Percentiles rank a stretch among this genome's conserved stretches.
Conservation (phyloP, 225 moss, liverwort and hornwort genomes). For the Pseudisothecium myosuroides region DNA sequence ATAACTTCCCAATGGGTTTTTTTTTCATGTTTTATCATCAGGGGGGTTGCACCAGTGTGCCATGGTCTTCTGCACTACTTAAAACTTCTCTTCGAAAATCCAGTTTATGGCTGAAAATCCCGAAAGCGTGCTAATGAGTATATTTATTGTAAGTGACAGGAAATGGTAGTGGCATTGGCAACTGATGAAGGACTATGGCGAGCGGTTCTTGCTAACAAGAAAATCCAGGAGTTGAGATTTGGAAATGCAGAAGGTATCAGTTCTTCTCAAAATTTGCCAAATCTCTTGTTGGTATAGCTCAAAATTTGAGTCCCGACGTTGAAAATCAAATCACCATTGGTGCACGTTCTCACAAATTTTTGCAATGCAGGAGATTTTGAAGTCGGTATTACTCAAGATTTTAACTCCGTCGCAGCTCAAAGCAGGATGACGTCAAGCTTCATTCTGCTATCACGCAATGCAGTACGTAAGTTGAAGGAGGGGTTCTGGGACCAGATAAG, state of each 20-base stretch:
- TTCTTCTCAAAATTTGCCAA: background rate
- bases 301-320: background rate
- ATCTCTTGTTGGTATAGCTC: background rate
- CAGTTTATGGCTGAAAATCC: background rate
- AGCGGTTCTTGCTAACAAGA: slow-evolving; percentile 67
- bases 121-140: background rate
- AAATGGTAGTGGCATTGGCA: slow-evolving; percentile 74
- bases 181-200: slow-evolving; percentile 73
- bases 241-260: slow-evolving; percentile 30
- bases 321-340: background rate
- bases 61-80: background rate
- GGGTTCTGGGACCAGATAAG: slow-evolving; percentile 27
- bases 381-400: background rate
- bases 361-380: slow-evolving; percentile 21
- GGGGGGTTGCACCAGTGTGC: background rate
- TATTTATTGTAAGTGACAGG: slow-evolving; percentile 11
- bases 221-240: slow-evolving; percentile 68
- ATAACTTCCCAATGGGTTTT: background rate
- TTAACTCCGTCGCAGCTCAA: background rate
- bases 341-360: background rate
- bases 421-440: slow-evolving; percentile 16
- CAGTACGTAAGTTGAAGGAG: slow-evolving; percentile 34
- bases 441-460: slow-evolving; percentile 13
- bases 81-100: background rate
- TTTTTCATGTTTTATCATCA: background rate